These are phyloP conservation scores for Mortierella sp. DNA, from an alignment of 371 early-diverging fungal species.

Conservation along the genomic window DNA sequence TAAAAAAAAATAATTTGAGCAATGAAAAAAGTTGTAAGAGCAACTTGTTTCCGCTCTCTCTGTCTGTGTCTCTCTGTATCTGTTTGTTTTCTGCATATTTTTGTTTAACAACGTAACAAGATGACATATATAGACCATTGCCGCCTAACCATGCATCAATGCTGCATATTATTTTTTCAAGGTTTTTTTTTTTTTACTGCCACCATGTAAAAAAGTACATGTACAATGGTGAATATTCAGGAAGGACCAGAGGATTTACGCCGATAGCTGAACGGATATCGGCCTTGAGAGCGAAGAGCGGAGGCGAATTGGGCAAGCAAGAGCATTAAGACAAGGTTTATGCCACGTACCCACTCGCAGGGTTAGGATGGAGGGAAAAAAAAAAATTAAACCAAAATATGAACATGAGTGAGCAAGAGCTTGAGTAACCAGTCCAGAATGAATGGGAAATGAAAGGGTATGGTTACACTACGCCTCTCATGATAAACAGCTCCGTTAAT, in stretches of 20 bases:
- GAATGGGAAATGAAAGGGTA: background rate
- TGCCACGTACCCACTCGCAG: background rate
- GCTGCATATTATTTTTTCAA: no score
- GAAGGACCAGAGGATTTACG: background rate
- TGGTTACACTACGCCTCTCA: constrained; percentile 5
- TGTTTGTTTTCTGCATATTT: no score
- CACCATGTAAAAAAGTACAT: no score
- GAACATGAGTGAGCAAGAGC: background rate
- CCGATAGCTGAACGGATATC: background rate
- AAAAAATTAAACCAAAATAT: background rate
- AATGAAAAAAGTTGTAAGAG: background rate
- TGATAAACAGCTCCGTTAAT: constrained; percentile 24
- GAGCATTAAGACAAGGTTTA: background rate
- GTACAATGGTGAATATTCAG: no score
- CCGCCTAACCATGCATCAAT: no score
- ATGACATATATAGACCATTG: background rate
- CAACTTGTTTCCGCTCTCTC: background rate
- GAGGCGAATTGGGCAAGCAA: background rate
- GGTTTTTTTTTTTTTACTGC: no score
- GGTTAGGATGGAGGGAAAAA: background rate
- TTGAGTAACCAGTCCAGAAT: background rate
- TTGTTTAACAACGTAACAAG: no score
- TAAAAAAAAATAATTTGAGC: background rate
- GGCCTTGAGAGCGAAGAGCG: background rate
- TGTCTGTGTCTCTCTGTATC: background rate